Conservation (phyloP, 164 flowering plant species). For the Protea cynaroides region DNA sequence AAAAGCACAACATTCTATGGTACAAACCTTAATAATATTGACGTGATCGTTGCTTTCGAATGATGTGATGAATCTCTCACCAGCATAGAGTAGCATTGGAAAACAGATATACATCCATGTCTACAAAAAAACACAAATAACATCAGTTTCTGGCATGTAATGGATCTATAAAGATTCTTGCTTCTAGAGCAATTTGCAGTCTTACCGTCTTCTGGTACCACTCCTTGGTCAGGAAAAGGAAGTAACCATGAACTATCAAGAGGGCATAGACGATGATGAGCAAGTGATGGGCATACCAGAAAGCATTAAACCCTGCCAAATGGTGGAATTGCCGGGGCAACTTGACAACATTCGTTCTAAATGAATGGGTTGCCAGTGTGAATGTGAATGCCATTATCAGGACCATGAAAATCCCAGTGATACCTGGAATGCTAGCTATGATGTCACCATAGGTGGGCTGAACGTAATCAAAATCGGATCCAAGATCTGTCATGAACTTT, state of each 20-base stretch:
- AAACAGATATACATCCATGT: conserved; percentile 86
- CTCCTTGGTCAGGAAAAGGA: conserved; percentile 39
- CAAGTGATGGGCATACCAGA: conserved; percentile 97
- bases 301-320: conserved; percentile 91
- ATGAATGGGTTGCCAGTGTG: conserved; percentile 65
- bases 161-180: background rate
- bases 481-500: conserved; percentile 35
- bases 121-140: conserved; percentile 36
- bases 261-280: conserved; percentile 62
- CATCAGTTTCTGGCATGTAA: background rate
- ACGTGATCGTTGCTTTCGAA: conserved; percentile 40
- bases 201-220: conserved; percentile 80
- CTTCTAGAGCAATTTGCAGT: background rate
- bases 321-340: conserved; percentile 55
- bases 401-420: conserved; percentile 64
- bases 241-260: conserved; percentile 58
- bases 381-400: conserved; percentile 67
- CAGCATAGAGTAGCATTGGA: conserved; percentile 54
- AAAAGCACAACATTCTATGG: too few species aligned
- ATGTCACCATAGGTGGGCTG: conserved; percentile 59
- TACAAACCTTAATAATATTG: conserved; percentile 53
- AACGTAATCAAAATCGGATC: conserved; percentile 33
- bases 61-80: conserved; percentile 46
- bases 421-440: conserved; percentile 27
- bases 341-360: conserved; percentile 71